phyloP scores from a whole-genome alignment of 2,329 filamentous ascomycete genomes.

The Setomelanomma holmii region DNA sequence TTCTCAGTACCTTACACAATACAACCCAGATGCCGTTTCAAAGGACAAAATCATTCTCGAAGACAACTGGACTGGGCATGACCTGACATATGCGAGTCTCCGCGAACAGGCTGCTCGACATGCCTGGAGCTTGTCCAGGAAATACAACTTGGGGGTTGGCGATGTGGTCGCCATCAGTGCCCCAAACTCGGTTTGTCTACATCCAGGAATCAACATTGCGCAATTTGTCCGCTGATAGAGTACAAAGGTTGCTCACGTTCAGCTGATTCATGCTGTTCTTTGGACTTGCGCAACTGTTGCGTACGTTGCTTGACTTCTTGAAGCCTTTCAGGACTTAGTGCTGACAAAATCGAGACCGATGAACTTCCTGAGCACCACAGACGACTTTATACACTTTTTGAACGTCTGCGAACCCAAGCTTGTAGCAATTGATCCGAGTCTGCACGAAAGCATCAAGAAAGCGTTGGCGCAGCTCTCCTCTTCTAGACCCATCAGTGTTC shows the following conservation, averaged over 20 bases:
- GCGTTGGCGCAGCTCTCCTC: not conserved
- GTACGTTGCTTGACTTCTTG: constrained; percentile 4
- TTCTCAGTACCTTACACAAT: constrained; percentile 20
- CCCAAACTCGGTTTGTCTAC: constrained; percentile 17
- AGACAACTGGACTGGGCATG: constrained; percentile 25
- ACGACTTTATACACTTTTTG: not conserved
- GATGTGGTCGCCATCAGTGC: constrained; percentile 24
- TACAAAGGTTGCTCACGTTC: constrained; percentile 21
- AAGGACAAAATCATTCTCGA: constrained; percentile 22
- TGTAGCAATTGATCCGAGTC: not conserved
- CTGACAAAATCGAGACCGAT: not conserved
- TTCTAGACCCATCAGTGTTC: not conserved
- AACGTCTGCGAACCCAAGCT: not conserved
- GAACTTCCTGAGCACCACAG: not conserved
- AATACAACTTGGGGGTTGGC: constrained; percentile 14
- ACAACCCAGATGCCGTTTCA: constrained; percentile 24
- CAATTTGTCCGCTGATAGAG: not conserved
- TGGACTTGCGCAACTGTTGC: constrained; percentile 23
- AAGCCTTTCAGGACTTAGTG: not conserved
- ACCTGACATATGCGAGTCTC: constrained; percentile 19
- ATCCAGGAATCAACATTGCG: not conserved
- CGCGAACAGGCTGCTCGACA: constrained; percentile 2
- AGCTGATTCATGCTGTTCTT: constrained; percentile 24
- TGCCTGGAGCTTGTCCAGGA: constrained; percentile 13
- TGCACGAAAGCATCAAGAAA: not conserved